Evolutionary conservation across 148 eudicot genomes (phyloP), one percentile per base, ranked within the genome.

Genomic region (Cornus kousa): DNA sequence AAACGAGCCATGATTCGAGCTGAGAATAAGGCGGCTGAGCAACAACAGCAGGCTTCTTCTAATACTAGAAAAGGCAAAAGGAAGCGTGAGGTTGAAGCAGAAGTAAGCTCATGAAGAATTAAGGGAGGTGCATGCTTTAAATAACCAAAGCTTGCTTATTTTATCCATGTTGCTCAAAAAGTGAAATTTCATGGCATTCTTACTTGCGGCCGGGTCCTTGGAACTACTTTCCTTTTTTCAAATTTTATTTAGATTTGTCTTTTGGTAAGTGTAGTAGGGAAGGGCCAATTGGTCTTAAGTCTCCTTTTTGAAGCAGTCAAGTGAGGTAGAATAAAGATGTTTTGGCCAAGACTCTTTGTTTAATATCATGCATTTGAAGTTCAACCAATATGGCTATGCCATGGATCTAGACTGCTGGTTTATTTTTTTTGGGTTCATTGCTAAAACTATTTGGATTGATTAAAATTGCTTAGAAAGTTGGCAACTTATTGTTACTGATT

Each of bases 1-100:
- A 91, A 95, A 80, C 82, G 98, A 66, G 97, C 99, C 35, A 77
- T 94, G 90, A 69, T 96, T 75, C 95, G 98, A 76, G 98, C 98
- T 40, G 87, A 89, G 82, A 92, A 94, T 87, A 89, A 86, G 82
- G 90, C 88, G 82, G 90, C 88, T 16, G 95, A 91, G 79, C 92
- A 86, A 81, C 97, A 90, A 80, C 53, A 85, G 70, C 83, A 85
- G 67, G 88, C 88, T 67, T 68, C 71, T 71, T 37, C 83, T 19
- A 40, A 84, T 69, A 65, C 73, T 19, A 83, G 84, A 43, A 94
- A 86, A 80, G 81, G 81, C 72, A 87, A 77, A 39, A 86, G 82
- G 78, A 87, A 85, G 81, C 83, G 85, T 53, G 84, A 84, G 74
- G 88, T 81, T 59, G 79, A 77, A 23, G 67, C 53, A 16, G 82